Evolutionary conservation across 2,329 filamentous ascomycete species (phyloP), one percentile per base, ranked within the genome.

Genomic region (Orbilia brochopaga): DNA sequence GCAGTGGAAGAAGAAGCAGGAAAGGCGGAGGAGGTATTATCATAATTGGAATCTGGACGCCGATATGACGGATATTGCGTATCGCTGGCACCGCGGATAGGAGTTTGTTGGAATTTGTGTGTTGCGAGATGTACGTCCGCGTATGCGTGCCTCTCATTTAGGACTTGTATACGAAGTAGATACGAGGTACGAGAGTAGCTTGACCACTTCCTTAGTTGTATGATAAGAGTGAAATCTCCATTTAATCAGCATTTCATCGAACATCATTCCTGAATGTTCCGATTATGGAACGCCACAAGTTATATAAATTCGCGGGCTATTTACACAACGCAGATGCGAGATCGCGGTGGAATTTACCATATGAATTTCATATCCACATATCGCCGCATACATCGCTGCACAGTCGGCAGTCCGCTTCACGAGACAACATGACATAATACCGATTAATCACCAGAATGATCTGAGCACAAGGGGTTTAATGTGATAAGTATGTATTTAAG

Each of bases 1-100:
- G 27, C 61, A 57, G 15, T 21, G 44, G 1, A 59, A 56, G 32
- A 58, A 63, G 5, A 58, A 48, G 37, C 17, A 56, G 13, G 7
- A 42, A n/a, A 48, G 24, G 10, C 53, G 57, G 17, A 59, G 42
- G 8, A 59, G 66, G 17, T 35, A 64, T 37, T 54, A 30, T n/a
- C 55, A 55, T 19, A 37, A 35, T 10, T 4, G 19, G 2, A 10
- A 54, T 8, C 5, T 6, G 37, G n/a, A 42, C 11, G 37, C 3
- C 27, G 27, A 42, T 2, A 42, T 42, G 21, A 8, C 37, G 30
- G 51, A 35, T 52, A 46, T 51, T 59, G 44, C 37, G 35, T 59
- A 30, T 42, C 44, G 46, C 32, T 23, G 24, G 21, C 40, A 48
- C 35, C 24, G 17, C 48, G 19, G 17, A 48, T 27, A 35, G 11